Base-by-base conservation (phyloP, 441 rosid genomes). In the Adansonia gregorii region DNA sequence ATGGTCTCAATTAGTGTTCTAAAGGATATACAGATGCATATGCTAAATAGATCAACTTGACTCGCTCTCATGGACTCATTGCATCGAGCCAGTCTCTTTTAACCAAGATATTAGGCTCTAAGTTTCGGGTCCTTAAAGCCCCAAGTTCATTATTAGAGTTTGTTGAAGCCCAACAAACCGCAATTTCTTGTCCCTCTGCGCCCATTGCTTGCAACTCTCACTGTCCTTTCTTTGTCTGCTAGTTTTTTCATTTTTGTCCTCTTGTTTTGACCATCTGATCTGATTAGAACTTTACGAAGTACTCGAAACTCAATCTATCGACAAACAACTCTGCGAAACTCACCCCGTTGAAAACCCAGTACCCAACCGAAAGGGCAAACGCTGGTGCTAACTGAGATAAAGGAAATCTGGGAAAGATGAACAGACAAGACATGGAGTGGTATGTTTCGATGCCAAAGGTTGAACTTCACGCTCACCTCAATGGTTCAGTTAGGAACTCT, bases 381-480 rank as follows among this genome's bases (percentile, higher is more conserved):
- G 2, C 55, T 19, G 9, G n/a, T 4, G 55, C 54, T 14, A 54
- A 7, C 24, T 8, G n/a, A 20, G 45, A 12, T 31, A 72, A 52
- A 46, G 63, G 14, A 17, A 75, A 63, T 17, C 76, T 8, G n/a
- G 56, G 64, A 64, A 31, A 17, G 48, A 70, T 35, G 45, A 59
- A 67, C 45, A 80, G 56, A 58, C 58, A 56, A 78, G 76, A 76
- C 22, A 88, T 88, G 93, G 94, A 93, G 82, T 87, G 93, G 92
- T 87, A 84, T 73, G 72, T 81, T 20, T 87, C 94, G 51, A 79
- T 96, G 46, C 99, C 98, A 43, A 95, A 95, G 85, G 76, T 95
- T 76, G 98, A 95, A 84, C 88, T 95, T 20, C 99, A 95, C 78
- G 99, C 99, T 78, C 99, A 95, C 85, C 99, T 95, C 85, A 94